Evolutionary conservation across 306 rosid genomes (phyloP).

Genomic region (Leucaena leucocephala): DNA sequence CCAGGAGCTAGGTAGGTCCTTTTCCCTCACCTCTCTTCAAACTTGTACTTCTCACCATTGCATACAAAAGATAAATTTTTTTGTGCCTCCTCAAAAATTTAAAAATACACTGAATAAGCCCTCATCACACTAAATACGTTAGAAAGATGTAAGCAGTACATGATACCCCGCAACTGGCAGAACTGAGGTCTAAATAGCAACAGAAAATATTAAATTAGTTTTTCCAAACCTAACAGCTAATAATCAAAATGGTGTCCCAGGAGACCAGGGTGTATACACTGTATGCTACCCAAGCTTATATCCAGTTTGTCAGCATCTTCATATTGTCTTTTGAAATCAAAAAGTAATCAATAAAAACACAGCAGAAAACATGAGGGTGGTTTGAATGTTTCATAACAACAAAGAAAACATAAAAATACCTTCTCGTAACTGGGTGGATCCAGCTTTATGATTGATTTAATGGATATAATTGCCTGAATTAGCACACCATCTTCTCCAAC

Average conservation of each 20-base stretch:
- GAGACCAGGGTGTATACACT: not conserved
- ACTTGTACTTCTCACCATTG: not conserved
- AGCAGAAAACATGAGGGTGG: slow-evolving; percentile 1
- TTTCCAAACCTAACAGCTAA: not conserved
- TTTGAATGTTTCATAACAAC: slow-evolving; percentile 21
- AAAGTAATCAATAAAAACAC: slow-evolving; percentile 13
- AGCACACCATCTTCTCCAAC: slow-evolving; percentile 83
- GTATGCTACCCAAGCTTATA: slow-evolving; percentile 23
- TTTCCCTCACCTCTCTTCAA: not conserved
- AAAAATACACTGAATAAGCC: too few relatives aligned
- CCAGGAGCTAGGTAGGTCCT: not conserved
- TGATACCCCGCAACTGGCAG: not conserved
- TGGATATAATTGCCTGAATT: slow-evolving; percentile 82
- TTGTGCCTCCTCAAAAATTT: too few relatives aligned
- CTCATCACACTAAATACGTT: not conserved
- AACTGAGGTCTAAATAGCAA: not conserved
- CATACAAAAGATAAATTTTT: not conserved
- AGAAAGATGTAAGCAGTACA: not conserved
- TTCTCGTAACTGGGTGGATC: slow-evolving; percentile 81
- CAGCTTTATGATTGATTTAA: slow-evolving; percentile 69
- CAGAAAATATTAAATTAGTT: not conserved
- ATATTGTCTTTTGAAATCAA: slow-evolving; percentile 17
- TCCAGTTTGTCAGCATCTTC: slow-evolving; percentile 10
- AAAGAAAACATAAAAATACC: slow-evolving; percentile 52
- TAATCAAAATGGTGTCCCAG: not conserved